Base-by-base conservation (phyloP, 2,329 filamentous ascomycete genomes). In the Xylaria sp. region DNA sequence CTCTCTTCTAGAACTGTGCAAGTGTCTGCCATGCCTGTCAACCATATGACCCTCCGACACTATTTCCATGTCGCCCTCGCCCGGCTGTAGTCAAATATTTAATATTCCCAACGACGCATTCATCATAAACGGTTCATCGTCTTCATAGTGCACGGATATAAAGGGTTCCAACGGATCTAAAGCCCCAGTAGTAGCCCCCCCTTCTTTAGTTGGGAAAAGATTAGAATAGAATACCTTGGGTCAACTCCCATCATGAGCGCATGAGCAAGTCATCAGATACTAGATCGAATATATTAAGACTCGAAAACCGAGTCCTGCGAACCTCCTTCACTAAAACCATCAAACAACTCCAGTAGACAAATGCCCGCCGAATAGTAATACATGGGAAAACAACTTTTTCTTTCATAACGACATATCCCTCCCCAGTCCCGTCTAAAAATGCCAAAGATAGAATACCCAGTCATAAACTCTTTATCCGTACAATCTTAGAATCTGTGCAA, bases 401-500 rank as follows among this genome's bases (percentile, higher is more conserved):
- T 47, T 23, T 47, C 54, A 59, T 52, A 48, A 57, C 54, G 55
- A 60, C 59, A 35, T 55, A 30, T 30, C 23, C 23, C 23, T 30
- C 39, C 18, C 35, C 9, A 39, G 50, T 39, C 48, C 23, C 44
- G 23, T 59, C 57, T 59, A 57, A 48, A 48, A 30, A 30, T 50
- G 51, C 52, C 59, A 13, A 30, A 30, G 23, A 30, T 30, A 30
- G 23, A 30, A 53, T 53, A 47, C 30, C 54, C 23, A 30, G 19
- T 57, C 42, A 51, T 49, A 55, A 55, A 5, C 23, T 30, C 19
- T 35, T 59, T 52, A 60, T 16, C 59, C 59, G 35, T 57, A 65
- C 58, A 65, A 52, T 51, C 63, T 65, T 48, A 66, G 47, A 53
- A 67, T 64, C 18, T 61, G 60, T 34, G 63, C 62, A 51, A 67